Evolutionary conservation across 139 green algal genomes (phyloP), one percentile per base, ranked within the genome.

Genomic region (Picochlorum costavermella): DNA sequence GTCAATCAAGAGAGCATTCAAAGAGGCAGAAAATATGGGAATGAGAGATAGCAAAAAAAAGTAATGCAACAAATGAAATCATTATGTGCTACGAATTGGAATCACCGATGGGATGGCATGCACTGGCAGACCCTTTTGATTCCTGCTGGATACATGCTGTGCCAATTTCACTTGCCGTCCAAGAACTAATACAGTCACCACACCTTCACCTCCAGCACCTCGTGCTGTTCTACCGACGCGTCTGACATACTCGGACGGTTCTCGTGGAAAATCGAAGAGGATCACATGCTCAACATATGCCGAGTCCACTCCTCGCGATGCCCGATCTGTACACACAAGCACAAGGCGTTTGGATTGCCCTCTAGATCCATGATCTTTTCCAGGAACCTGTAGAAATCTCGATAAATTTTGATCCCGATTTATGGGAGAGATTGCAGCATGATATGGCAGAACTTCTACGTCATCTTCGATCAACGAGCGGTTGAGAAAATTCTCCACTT

Each of bases 191-290:
- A 88, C 75, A 0, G 77, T 85, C 30, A 96, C 88, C 0, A 77
- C 46, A 13, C 92, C 92, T 2, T 23, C 60, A 10, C 88, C 89
- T 43, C 79, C 76, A 3, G 88, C 85, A 12, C 91, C 92, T 0
- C 92, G 74, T 1, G 87, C 88, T 0, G 89, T 96, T 6, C 92
- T 77, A 2, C 92, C 92, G 12, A 92, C 92, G 0, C 92, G 71
- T 1, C 92, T 74, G 11, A 98, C 83, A 57, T 98, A 98, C 73
- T 98, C 92, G 1, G 78, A 91, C 0, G 92, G 92, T 68, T 98
- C 92, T 0, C 92, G 69, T 0, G 92, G 92, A 72, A 98, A 96
- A 73, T 98, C 92, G 69, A 97, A 98, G 60, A 98, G 74, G 61
- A 98, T 83, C 25, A 97, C 92, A 48, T 95, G 88, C 28, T 85